Percentiles rank a stretch among this genome's conserved stretches.
Evolutionary conservation across 2,329 filamentous ascomycete genomes (phyloP).

Genomic region (Bipolaris sorokiniana): DNA sequence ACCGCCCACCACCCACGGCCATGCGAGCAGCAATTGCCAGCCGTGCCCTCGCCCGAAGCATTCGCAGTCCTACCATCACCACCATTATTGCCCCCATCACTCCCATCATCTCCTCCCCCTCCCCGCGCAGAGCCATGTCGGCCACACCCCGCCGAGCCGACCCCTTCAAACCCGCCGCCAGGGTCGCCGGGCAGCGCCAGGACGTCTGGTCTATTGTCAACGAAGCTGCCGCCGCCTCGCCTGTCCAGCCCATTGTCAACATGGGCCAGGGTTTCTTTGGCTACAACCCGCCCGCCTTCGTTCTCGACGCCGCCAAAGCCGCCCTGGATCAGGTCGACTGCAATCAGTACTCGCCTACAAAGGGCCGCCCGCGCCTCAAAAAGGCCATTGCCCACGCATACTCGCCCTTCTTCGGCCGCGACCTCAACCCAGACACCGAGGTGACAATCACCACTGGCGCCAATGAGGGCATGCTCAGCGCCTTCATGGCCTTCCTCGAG

Average conservation of each 20-base stretch:
- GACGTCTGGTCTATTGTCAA: slow-evolving; percentile 72
- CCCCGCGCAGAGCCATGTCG: slow-evolving; percentile 44
- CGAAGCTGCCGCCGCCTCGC: slow-evolving; percentile 68
- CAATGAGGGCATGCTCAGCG: slow-evolving; percentile 91
- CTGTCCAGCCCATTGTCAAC: slow-evolving; percentile 70
- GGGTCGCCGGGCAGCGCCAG: slow-evolving; percentile 62
- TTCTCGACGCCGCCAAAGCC: slow-evolving; percentile 87
- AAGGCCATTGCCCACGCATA: slow-evolving; percentile 94
- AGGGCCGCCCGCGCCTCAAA: slow-evolving; percentile 87
- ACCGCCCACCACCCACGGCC: slow-evolving; percentile 2
- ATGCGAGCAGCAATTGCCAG: slow-evolving; percentile 23
- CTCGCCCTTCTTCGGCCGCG: slow-evolving; percentile 82
- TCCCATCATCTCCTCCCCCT: not conserved
- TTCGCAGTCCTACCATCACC: slow-evolving; percentile 1
- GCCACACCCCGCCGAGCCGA: slow-evolving; percentile 44
- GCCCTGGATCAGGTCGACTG: slow-evolving; percentile 91
- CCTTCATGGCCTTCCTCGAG: slow-evolving; percentile 98
- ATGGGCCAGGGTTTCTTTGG: slow-evolving; percentile 82
- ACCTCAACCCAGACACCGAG: slow-evolving; percentile 86
- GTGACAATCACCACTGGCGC: slow-evolving; percentile 93
- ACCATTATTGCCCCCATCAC: slow-evolving; percentile 1
- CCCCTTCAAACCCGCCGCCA: slow-evolving; percentile 60
- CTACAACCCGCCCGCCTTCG: slow-evolving; percentile 92
- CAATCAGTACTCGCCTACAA: slow-evolving; percentile 98
- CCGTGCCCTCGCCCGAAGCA: slow-evolving; percentile 8